These are phyloP conservation scores for Emiliania huxleyi DNA, from an alignment of 78 protist genomes.

Conservation along the genomic window DNA sequence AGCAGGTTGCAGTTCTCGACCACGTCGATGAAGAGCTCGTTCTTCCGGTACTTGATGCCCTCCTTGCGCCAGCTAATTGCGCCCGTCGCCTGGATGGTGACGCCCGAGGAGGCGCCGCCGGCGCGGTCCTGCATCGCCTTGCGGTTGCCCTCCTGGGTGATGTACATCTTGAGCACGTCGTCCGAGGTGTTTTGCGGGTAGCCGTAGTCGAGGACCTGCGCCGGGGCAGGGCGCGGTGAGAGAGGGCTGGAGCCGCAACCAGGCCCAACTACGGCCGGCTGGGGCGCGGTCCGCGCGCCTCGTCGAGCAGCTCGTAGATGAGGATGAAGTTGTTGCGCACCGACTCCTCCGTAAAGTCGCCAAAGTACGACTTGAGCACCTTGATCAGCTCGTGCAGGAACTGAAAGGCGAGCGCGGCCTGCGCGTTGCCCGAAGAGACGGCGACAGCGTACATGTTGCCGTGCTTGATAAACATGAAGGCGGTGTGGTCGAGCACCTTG, in stretches of 20 bases:
- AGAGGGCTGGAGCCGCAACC: neutral
- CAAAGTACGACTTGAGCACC: conserved; percentile 73
- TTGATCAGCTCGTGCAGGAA: conserved; percentile 33
- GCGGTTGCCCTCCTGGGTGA: conserved; percentile 69
- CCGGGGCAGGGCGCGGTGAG: neutral
- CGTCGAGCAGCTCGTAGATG: conserved; percentile 90
- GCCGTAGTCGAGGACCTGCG: conserved; percentile 90
- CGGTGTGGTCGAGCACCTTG: conserved; percentile 60
- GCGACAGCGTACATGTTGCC: conserved; percentile 83
- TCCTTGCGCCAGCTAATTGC: conserved; percentile 83
- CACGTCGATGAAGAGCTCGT: conserved; percentile 92
- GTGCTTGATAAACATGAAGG: conserved; percentile 76
- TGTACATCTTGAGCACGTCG: conserved; percentile 82
- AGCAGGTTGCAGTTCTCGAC: conserved; percentile 72
- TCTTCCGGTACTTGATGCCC: conserved; percentile 81
- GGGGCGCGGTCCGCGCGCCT: conserved; percentile 26
- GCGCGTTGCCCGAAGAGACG: conserved; percentile 81
- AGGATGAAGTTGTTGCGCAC: conserved; percentile 82
- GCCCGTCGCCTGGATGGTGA: conserved; percentile 89
- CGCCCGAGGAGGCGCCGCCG: neutral
- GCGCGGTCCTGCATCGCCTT: neutral
- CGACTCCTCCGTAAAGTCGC: conserved; percentile 66
- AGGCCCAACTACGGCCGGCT: neutral
- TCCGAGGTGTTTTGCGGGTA: conserved; percentile 69
- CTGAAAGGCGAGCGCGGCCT: conserved; percentile 86